Evolutionary conservation across 805 yeast species (phyloP).

Genomic region (Candida vaughaniae): DNA sequence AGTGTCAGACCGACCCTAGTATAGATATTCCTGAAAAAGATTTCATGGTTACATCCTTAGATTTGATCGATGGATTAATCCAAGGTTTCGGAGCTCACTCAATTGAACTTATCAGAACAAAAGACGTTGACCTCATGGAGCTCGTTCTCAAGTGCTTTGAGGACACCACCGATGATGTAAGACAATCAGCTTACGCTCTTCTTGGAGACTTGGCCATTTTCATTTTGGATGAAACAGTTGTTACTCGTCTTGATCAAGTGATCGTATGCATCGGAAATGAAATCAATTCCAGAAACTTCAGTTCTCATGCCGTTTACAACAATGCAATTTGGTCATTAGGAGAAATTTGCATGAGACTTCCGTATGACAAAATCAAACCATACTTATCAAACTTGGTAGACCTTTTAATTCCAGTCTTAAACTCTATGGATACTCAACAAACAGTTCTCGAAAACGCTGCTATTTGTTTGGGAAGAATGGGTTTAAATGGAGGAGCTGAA

Average conservation of each 20-base stretch:
- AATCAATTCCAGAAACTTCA: slow-evolving; percentile 51
- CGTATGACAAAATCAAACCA: slow-evolving; percentile 46
- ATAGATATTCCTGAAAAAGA: slow-evolving; percentile 84
- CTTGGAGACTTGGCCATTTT: slow-evolving; percentile 84
- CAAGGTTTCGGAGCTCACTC: slow-evolving; percentile 78
- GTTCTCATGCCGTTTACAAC: slow-evolving; percentile 65
- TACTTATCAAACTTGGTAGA: slow-evolving; percentile 53
- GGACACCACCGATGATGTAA: slow-evolving; percentile 80
- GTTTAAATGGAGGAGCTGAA: slow-evolving; percentile 56
- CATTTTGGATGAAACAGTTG: slow-evolving; percentile 45
- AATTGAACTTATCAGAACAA: slow-evolving; percentile 49
- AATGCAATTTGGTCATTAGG: slow-evolving; percentile 96
- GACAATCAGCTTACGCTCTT: slow-evolving; percentile 88
- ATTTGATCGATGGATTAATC: slow-evolving; percentile 86
- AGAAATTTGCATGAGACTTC: slow-evolving; percentile 67
- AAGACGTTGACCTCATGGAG: slow-evolving; percentile 47
- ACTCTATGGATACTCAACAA: slow-evolving; percentile 51
- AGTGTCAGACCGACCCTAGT: slow-evolving; percentile 63
- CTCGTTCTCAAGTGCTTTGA: slow-evolving; percentile 68
- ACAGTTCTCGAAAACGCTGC: slow-evolving; percentile 85
- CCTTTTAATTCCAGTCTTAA: slow-evolving; percentile 59
- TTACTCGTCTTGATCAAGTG: slow-evolving; percentile 49
- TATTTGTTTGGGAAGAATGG: slow-evolving; percentile 85
- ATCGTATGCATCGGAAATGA: slow-evolving; percentile 70
- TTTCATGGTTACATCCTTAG: slow-evolving; percentile 84